A percentile compares a stretch with the other conserved stretches of the same genome.
phyloP scores from a whole-genome alignment of 768 basidiomycete genomes.

The Lactarius deliciosus region DNA sequence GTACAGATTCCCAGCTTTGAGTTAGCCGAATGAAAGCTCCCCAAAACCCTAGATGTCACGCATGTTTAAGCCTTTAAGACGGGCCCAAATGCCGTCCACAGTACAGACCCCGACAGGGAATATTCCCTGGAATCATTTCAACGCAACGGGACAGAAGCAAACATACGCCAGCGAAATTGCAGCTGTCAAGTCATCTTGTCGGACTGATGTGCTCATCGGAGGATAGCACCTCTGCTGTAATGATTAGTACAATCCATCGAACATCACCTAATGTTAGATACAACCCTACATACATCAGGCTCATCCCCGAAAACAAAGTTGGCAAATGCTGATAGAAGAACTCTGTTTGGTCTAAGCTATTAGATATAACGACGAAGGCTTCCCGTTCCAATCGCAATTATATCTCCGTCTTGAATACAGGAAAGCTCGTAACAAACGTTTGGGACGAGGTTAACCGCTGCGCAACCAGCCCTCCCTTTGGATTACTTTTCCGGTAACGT shows the following conservation, averaged over 20 bases:
- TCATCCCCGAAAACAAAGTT: neutral
- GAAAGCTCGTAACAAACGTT: conserved; percentile 72
- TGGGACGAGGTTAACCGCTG: conserved; percentile 62
- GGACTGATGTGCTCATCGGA: too few species aligned
- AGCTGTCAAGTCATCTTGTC: neutral
- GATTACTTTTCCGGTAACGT: conserved; percentile 48
- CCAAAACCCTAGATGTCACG: neutral
- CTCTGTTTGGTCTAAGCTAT: neutral
- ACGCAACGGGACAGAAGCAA: neutral
- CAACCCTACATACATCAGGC: neutral
- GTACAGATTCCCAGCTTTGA: neutral
- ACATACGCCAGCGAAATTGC: neutral
- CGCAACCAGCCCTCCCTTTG: conserved; percentile 51
- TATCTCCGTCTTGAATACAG: conserved; percentile 51
- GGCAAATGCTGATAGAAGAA: neutral
- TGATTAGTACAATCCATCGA: neutral
- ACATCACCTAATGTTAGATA: conserved; percentile 3
- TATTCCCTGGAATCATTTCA: too few species aligned
- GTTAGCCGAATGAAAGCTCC: neutral
- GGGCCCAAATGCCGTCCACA: neutral
- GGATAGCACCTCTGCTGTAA: neutral
- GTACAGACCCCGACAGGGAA: neutral
- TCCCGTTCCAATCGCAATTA: conserved; percentile 20
- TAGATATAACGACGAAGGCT: neutral
- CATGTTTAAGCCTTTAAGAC: neutral